Evolutionary conservation across 192 early-diverging fungal species (phyloP), one percentile per base, ranked within the genome.

Genomic region (Entrophospora sp.): DNA sequence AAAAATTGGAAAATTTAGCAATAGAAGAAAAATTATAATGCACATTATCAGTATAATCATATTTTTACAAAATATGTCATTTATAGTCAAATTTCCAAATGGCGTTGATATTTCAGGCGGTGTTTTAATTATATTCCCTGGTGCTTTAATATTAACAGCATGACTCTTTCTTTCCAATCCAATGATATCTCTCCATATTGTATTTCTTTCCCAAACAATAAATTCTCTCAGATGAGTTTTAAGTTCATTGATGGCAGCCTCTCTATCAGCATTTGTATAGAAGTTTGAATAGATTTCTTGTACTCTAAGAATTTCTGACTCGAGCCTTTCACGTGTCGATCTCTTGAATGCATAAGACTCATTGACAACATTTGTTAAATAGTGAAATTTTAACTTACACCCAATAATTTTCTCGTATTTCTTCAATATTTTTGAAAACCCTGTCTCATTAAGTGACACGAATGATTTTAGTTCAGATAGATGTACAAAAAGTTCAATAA

Each of bases 131-230:
- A 63, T 46, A 31, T 63, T 53, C 8, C 32, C 36, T n/a, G 69
- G 73, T 0, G 69, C 35, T 59, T 79, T 57, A 40, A 91, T 80
- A n/a, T 81, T 85, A 7, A 89, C 85, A 5, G 85, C 87, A 24
- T 84, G 78, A n/a, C 80, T 79, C 79, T 81, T 88, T 18, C 93
- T 81, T 72, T 93, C 92, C 67, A 85, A 84, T 35, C 88, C 88
- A 70, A 98, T 89, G 91, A 98, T 93, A 71, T 98, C 95, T 64
- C 92, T 81, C 95, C 95, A 98, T 24, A 98, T 86, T 0, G 95
- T 98, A 75, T 96, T 98, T 69, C 95, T 86, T 74, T 98, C 93
- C 89, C 90, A 95, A 4, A 92, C 90, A 68, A 98, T 87, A 40
- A 90, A 87, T 71, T 96, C 93, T 56, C 93, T 83, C 70, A 95